phyloP scores from a whole-genome alignment of 768 basidiomycete genomes.

The Sporobolomyces phaffii region DNA sequence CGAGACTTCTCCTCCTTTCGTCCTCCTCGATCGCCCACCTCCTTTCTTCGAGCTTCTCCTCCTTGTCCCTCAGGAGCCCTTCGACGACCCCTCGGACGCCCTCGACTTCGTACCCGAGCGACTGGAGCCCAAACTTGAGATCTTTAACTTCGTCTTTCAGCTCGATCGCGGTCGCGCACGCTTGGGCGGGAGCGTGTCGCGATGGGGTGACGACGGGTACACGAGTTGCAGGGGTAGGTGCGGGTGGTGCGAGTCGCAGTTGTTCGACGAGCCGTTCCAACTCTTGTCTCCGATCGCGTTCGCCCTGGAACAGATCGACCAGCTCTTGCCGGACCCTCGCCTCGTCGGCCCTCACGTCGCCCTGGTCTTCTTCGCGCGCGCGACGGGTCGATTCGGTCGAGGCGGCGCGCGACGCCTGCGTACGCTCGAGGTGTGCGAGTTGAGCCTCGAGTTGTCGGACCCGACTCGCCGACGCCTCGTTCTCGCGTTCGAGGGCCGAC shows the following conservation, averaged over 20 bases:
- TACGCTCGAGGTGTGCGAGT: neutral
- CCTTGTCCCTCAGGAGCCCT: slow-evolving; percentile 59
- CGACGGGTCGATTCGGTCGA: too few species aligned
- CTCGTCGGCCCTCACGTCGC: slow-evolving; percentile 3
- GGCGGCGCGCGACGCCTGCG: neutral
- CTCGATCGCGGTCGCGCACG: neutral
- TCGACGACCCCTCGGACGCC: slow-evolving; percentile 81
- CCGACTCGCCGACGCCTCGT: slow-evolving; percentile 24
- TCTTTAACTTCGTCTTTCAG: slow-evolving; percentile 57
- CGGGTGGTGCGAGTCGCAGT: neutral
- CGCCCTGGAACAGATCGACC: slow-evolving; percentile 2
- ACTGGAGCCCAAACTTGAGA: slow-evolving; percentile 69
- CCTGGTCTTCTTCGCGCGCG: neutral
- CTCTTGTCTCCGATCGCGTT: slow-evolving; percentile 2
- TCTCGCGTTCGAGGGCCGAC: slow-evolving; percentile 36
- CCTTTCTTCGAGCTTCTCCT: slow-evolving; percentile 42
- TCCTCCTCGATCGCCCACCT: slow-evolving; percentile 40
- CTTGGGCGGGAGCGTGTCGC: too few species aligned
- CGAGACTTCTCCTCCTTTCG: slow-evolving; percentile 37
- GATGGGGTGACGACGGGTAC: too few species aligned
- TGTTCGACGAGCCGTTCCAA: slow-evolving; percentile 3
- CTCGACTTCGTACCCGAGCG: slow-evolving; percentile 75
- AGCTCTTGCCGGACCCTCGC: slow-evolving; percentile 21
- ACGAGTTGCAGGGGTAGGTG: too few species aligned
- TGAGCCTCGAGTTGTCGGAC: slow-evolving; percentile 38